Conservation (phyloP, 2,329 filamentous ascomycete species). For the Camillea tinctor region DNA sequence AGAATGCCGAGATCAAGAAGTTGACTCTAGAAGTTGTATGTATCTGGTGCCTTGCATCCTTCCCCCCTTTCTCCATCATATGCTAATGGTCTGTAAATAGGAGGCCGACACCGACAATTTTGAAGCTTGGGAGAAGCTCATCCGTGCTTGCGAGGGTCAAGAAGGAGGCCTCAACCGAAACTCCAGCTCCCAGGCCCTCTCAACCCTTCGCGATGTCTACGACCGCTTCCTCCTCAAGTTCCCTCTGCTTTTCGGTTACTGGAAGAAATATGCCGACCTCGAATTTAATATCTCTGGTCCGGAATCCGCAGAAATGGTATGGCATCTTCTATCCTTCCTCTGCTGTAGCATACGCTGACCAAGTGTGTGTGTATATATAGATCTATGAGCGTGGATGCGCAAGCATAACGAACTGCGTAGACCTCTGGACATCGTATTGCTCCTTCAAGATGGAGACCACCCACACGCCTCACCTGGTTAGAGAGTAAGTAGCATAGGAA, state of each 20-base stretch:
- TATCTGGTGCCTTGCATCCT: conserved; percentile 24
- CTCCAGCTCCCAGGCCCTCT: conserved; percentile 90
- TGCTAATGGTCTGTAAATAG: conserved; percentile 34
- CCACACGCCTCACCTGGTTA: conserved; percentile 89
- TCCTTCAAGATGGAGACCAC: conserved; percentile 97
- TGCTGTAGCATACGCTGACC: conserved; percentile 24
- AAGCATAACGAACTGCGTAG: conserved; percentile 89
- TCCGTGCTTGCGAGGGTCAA: conserved; percentile 76
- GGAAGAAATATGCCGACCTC: conserved; percentile 98
- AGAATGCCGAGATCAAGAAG: conserved; percentile 78
- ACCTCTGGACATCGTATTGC: conserved; percentile 97
- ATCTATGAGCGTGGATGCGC: conserved; percentile 94
- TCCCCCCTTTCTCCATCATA: conserved; percentile 8
- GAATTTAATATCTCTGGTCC: conserved; percentile 97
- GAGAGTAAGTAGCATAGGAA: conserved; percentile 92
- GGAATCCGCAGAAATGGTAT: conserved; percentile 93
- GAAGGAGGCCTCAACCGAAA: conserved; percentile 96
- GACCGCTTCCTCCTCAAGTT: conserved; percentile 94
- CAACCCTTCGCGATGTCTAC: conserved; percentile 82
- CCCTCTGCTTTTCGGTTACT: conserved; percentile 94
- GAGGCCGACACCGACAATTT: conserved; percentile 82
- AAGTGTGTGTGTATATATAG: no score
- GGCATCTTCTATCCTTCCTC: neutral
- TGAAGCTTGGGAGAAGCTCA: conserved; percentile 90
- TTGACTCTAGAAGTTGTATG: conserved; percentile 75